These are phyloP conservation scores for Penicillium janthinellum DNA, from an alignment of 2,329 filamentous ascomycete species.

Conservation along the genomic window DNA sequence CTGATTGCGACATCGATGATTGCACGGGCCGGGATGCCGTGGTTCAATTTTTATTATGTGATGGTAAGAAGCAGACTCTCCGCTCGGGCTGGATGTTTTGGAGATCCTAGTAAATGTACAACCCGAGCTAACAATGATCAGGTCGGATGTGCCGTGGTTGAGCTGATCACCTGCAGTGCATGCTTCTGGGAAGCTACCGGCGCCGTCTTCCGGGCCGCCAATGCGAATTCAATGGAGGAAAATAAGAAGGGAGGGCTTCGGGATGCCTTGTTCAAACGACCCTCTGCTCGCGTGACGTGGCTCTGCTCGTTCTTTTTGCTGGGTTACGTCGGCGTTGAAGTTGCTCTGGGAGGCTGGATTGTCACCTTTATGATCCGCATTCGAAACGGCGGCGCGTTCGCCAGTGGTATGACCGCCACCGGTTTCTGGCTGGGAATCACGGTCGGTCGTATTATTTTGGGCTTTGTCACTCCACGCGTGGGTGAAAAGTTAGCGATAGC, in stretches of 20 bases:
- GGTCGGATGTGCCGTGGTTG: conserved; percentile 31
- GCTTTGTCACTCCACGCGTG: conserved; percentile 69
- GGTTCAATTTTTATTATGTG: conserved; percentile 77
- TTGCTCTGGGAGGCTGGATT: conserved; percentile 75
- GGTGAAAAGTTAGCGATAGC: conserved; percentile 70
- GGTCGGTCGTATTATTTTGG: conserved; percentile 69
- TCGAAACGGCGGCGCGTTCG: conserved; percentile 67
- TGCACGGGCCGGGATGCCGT: conserved; percentile 60
- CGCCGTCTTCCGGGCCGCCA: conserved; percentile 20
- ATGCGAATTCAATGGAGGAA: conserved; percentile 6
- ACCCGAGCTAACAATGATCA: conserved; percentile 4
- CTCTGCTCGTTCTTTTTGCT: conserved; percentile 66
- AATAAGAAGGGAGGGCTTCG: conserved; percentile 24
- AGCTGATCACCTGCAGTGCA: conserved; percentile 24
- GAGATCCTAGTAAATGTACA: neutral
- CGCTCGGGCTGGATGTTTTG: neutral
- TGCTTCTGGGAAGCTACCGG: conserved; percentile 29
- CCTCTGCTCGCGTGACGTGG: conserved; percentile 31
- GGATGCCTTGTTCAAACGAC: conserved; percentile 22
- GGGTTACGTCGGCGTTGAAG: conserved; percentile 75
- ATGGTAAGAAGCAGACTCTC: conserved; percentile 56
- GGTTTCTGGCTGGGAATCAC: conserved; percentile 86
- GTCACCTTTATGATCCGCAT: conserved; percentile 84
- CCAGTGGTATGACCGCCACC: conserved; percentile 73
- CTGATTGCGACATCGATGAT: conserved; percentile 74